phyloP scores from a whole-genome alignment of 73 alveolate species.

The Effrenium voratum region DNA sequence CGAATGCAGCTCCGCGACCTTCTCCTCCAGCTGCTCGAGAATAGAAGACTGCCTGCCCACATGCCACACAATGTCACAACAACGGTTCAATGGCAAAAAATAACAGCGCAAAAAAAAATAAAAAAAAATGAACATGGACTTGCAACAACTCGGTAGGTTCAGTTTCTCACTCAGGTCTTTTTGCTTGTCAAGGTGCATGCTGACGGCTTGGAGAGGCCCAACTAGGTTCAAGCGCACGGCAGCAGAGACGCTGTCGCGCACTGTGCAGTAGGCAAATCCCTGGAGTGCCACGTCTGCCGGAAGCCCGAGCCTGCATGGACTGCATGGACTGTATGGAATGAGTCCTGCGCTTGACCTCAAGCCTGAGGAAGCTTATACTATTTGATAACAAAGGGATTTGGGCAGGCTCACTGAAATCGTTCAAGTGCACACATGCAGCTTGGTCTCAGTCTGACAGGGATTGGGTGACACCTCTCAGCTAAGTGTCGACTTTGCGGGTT shows the following conservation, averaged over 20 bases:
- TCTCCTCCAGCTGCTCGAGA: background rate
- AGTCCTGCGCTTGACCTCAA: too few relatives aligned
- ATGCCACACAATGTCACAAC: background rate
- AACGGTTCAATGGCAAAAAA: background rate
- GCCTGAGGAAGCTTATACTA: too few relatives aligned
- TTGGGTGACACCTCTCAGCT: too few relatives aligned
- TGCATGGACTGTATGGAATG: background rate
- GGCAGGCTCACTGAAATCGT: too few relatives aligned
- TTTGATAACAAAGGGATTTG: too few relatives aligned
- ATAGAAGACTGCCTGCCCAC: conserved; percentile 41
- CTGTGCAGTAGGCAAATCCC: conserved; percentile 45
- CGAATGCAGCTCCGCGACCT: background rate
- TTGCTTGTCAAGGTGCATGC: background rate
- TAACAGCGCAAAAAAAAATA: background rate
- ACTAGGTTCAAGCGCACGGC: conserved; percentile 72
- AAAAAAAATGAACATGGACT: background rate
- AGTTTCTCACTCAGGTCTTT: background rate
- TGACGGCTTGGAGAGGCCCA: conserved; percentile 55
- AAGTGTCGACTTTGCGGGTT: too few relatives aligned
- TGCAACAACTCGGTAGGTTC: background rate
- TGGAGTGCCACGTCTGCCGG: background rate
- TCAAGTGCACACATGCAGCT: too few relatives aligned
- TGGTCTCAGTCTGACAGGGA: too few relatives aligned
- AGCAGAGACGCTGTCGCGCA: conserved; percentile 43
- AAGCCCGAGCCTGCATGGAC: conserved; percentile 2